Evolutionary conservation across 108 stramenopile genomes (phyloP).

Genomic region (Cylindrotheca fusiformis): DNA sequence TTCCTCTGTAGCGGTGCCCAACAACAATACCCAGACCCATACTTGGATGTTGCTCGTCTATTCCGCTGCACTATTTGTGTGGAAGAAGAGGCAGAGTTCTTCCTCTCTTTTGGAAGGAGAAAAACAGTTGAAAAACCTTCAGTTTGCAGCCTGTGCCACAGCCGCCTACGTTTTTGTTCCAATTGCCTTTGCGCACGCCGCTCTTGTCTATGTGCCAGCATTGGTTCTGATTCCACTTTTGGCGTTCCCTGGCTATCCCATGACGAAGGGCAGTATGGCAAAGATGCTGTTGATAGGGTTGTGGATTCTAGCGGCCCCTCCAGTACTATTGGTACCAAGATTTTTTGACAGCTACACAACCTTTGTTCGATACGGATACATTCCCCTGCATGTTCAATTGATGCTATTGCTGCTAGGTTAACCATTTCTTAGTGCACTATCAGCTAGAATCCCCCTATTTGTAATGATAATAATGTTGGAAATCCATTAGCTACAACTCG

Average conservation of each 20-base stretch:
- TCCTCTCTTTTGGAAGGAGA: neutral
- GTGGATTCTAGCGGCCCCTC: constrained; percentile 45
- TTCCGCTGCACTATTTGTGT: constrained; percentile 1
- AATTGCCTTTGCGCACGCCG: constrained; percentile 66
- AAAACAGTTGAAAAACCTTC: constrained; percentile 25
- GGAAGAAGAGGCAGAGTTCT: constrained; percentile 6
- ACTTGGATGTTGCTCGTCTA: constrained; percentile 7
- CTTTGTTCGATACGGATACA: constrained; percentile 53
- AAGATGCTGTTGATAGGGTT: constrained; percentile 12
- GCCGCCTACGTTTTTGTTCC: constrained; percentile 70
- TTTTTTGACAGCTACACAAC: constrained; percentile 49
- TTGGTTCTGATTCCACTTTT: constrained; percentile 68
- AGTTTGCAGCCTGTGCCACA: constrained; percentile 60
- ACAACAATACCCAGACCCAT: neutral
- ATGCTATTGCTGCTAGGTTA: constrained; percentile 24
- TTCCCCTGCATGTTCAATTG: constrained; percentile 62
- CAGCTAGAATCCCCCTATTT: no score
- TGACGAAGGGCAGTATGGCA: neutral
- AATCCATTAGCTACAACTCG: constrained; percentile 3
- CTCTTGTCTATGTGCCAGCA: constrained; percentile 68
- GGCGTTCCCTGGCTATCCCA: constrained; percentile 46
- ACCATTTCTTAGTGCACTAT: neutral
- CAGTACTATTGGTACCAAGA: constrained; percentile 49
- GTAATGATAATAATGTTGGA: no score
- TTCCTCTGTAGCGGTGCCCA: neutral